Base-by-base conservation (phyloP, 2,329 filamentous ascomycete species). In the Claviceps sp. region DNA sequence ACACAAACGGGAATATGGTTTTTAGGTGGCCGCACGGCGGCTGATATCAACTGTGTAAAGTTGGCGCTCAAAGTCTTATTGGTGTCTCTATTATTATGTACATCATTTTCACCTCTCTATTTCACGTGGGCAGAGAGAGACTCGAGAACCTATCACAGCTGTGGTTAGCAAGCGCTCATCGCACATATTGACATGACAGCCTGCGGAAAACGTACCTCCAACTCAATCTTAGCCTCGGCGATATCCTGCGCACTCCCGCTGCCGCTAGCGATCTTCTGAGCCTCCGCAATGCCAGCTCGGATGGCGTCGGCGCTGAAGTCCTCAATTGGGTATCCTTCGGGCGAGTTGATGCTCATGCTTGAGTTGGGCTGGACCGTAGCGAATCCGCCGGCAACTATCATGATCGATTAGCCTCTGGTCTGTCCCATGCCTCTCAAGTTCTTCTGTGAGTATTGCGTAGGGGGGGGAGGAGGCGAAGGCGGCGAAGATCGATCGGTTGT, bases 151-250 rank as follows among this genome's bases (percentile, higher is more conserved):
- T 90, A 49, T 34, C 44, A 47, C 8, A 16, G 55, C 30, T 34
- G 30, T 10, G 54, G 49, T 51, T 17, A 54, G 50, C 34, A 50
- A 37, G 16, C 6, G 17, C n/a, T 34, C 4, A 34, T 38, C 11
- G 16, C 42, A 16, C 22, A 26, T 24, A 22, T 45, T 14, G 7
- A 10, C 22, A 13, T 14, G 7, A 10, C 22, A 13, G n/a, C 11
- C 22, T 4, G 34, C 5, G 4, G 19, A 44, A 19, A 17, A 62
- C 65, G 24, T 56, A 95, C 91, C 89, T 98, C 93, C 62, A 98
- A 75, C 80, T 97, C 91, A 70, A 98, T 91, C 82, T 96, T 97
- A 61, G 93, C 93, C 82, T 98, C 93, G 59, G 91, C 91, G 73
- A 97, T 87, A 67, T 97, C 93, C 75, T 89, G 85, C 81, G 96